Conservation (phyloP, 75 land plant genomes). For the Azolla pinnata region DNA sequence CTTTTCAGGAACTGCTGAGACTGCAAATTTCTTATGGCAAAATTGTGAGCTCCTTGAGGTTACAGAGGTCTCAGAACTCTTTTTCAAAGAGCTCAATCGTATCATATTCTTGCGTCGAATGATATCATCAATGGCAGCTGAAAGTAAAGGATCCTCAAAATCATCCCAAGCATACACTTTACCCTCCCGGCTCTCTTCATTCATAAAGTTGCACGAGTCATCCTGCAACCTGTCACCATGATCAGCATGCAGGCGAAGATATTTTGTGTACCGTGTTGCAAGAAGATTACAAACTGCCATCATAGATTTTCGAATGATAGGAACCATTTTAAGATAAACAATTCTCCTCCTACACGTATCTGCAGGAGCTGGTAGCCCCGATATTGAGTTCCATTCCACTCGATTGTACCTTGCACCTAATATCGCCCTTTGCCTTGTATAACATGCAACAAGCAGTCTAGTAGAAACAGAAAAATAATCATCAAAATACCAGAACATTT, state of each 20-base stretch:
- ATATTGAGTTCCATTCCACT: slow-evolving; percentile 56
- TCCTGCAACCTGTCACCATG: too few species aligned
- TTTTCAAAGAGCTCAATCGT: slow-evolving; percentile 27
- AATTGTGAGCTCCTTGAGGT: neutral
- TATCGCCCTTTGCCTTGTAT: slow-evolving; percentile 64
- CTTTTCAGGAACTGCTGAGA: too few species aligned
- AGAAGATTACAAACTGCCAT: slow-evolving; percentile 62
- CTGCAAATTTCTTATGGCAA: too few species aligned
- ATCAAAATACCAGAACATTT: too few species aligned
- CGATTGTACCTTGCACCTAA: slow-evolving; percentile 57
- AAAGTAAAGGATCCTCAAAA: slow-evolving; percentile 50
- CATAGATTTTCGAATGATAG: slow-evolving; percentile 44
- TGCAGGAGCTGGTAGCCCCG: slow-evolving; percentile 68
- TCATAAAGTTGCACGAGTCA: slow-evolving; percentile 4
- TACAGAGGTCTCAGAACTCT: neutral
- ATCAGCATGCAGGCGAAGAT: slow-evolving; percentile 3
- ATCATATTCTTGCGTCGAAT: slow-evolving; percentile 37
- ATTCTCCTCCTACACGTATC: slow-evolving; percentile 62
- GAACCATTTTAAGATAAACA: slow-evolving; percentile 34
- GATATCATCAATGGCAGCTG: slow-evolving; percentile 59
- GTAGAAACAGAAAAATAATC: slow-evolving; percentile 6
- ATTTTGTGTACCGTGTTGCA: slow-evolving; percentile 35
- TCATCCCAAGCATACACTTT: slow-evolving; percentile 54
- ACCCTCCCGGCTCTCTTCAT: too few species aligned
- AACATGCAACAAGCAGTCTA: slow-evolving; percentile 63